Conservation (phyloP, 345 rosid species). For the Acer yangbiense region DNA sequence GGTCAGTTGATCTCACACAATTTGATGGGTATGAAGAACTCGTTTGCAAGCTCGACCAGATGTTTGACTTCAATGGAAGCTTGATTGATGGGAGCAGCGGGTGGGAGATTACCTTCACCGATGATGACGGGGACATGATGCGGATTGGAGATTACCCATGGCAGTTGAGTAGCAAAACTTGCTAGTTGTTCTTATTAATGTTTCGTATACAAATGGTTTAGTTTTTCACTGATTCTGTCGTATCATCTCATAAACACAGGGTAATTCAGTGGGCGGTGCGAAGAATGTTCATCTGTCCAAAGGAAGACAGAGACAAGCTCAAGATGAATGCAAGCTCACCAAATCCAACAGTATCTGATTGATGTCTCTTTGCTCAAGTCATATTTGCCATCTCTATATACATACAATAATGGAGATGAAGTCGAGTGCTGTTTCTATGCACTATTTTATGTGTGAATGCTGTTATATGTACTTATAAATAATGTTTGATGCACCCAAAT, state of each 20-base stretch:
- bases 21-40: slow-evolving; percentile 41
- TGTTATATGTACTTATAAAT: neutral
- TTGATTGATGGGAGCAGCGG: slow-evolving; percentile 40
- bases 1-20: slow-evolving; percentile 38
- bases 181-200: neutral
- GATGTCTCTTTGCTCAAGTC: slow-evolving; percentile 12
- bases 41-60: slow-evolving; percentile 40
- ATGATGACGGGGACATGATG: slow-evolving; percentile 42
- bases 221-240: neutral
- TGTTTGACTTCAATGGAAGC: slow-evolving; percentile 51
- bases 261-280: slow-evolving; percentile 34
- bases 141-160: slow-evolving; percentile 38
- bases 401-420: neutral
- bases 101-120: slow-evolving; percentile 41
- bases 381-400: neutral
- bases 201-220: neutral
- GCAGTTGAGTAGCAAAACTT: slow-evolving; percentile 45
- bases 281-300: slow-evolving; percentile 35
- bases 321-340: slow-evolving; percentile 26
- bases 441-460: slow-evolving; percentile 6
- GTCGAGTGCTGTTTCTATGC: neutral
- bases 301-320: slow-evolving; percentile 27
- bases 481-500: neutral
- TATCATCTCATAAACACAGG: slow-evolving; percentile 30
- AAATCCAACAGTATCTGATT: slow-evolving; percentile 13